These are phyloP conservation scores for Yamadazyma takamatsuzukensis DNA, from an alignment of 805 yeast species.

Conservation along the genomic window DNA sequence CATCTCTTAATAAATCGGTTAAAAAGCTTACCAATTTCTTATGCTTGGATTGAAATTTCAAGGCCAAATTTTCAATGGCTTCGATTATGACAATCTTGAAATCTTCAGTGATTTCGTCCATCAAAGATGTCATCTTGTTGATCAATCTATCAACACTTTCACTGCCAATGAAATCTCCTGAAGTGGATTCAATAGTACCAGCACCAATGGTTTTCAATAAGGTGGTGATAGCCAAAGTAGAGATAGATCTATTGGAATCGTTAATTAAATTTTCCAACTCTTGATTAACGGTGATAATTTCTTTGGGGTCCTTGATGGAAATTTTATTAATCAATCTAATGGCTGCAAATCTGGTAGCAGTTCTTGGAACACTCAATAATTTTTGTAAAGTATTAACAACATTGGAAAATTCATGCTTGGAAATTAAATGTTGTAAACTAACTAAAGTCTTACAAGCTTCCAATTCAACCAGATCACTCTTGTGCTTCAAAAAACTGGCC, in stretches of 20 bases:
- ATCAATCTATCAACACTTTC: constrained; percentile 84
- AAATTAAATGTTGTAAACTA: constrained; percentile 48
- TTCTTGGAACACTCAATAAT: constrained; percentile 81
- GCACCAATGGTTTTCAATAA: constrained; percentile 92
- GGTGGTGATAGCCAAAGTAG: constrained; percentile 96
- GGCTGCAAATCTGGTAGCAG: constrained; percentile 88
- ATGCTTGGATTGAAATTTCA: constrained; percentile 91
- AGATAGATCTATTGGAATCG: constrained; percentile 86
- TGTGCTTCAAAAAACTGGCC: constrained; percentile 68
- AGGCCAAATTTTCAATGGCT: constrained; percentile 86
- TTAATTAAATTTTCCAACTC: constrained; percentile 85
- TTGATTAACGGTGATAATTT: constrained; percentile 70
- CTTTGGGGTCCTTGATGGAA: constrained; percentile 78
- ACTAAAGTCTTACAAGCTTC: constrained; percentile 84
- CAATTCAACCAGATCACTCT: constrained; percentile 83
- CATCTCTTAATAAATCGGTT: constrained; percentile 81
- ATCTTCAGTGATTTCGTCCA: constrained; percentile 94
- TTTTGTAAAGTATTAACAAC: constrained; percentile 74
- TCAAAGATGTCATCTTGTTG: constrained; percentile 78
- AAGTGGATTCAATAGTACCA: constrained; percentile 26
- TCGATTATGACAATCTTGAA: constrained; percentile 93
- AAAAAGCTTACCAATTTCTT: constrained; percentile 76
- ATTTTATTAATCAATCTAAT: constrained; percentile 83
- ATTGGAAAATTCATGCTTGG: constrained; percentile 61
- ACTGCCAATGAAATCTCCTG: constrained; percentile 27